Conservation (phyloP, 2,329 filamentous ascomycete species). For the Ascochyta clinopodiicola region DNA sequence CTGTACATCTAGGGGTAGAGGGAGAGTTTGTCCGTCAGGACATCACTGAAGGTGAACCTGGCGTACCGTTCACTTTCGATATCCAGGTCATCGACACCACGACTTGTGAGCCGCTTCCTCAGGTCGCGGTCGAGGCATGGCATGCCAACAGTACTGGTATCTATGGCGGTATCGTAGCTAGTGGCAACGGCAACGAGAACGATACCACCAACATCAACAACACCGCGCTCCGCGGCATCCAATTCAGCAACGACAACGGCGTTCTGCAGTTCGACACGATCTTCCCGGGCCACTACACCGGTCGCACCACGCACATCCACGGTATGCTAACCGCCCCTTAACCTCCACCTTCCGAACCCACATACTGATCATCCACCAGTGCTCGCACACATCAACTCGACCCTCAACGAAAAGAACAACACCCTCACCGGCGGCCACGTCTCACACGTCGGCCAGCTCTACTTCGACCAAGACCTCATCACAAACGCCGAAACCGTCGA, state of each 20-base stretch:
- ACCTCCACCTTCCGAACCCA: neutral
- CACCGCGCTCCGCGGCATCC: slow-evolving; percentile 55
- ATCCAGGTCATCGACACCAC: slow-evolving; percentile 59
- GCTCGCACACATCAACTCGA: slow-evolving; percentile 40
- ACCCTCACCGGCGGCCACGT: slow-evolving; percentile 57
- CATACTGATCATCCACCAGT: slow-evolving; percentile 28
- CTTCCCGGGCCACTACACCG: slow-evolving; percentile 50
- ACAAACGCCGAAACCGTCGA: slow-evolving; percentile 53
- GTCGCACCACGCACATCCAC: slow-evolving; percentile 31
- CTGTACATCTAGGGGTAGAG: slow-evolving; percentile 14
- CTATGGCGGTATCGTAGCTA: slow-evolving; percentile 53
- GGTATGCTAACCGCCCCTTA: slow-evolving; percentile 3
- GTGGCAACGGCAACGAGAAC: slow-evolving; percentile 47
- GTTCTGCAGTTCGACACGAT: slow-evolving; percentile 56
- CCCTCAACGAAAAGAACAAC: slow-evolving; percentile 49
- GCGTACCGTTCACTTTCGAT: slow-evolving; percentile 57
- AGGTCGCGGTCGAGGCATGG: slow-evolving; percentile 60
- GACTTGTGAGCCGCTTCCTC: slow-evolving; percentile 57
- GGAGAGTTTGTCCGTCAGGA: slow-evolving; percentile 58
- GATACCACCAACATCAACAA: slow-evolving; percentile 33
- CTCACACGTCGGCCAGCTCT: slow-evolving; percentile 68
- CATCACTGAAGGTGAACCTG: slow-evolving; percentile 54
- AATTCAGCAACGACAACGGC: slow-evolving; percentile 54
- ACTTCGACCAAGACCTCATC: slow-evolving; percentile 67
- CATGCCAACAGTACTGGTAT: slow-evolving; percentile 43